These are phyloP conservation scores for Ceratobasidium sp. DNA, from an alignment of 1,284 basidiomycete species.

Conservation along the genomic window DNA sequence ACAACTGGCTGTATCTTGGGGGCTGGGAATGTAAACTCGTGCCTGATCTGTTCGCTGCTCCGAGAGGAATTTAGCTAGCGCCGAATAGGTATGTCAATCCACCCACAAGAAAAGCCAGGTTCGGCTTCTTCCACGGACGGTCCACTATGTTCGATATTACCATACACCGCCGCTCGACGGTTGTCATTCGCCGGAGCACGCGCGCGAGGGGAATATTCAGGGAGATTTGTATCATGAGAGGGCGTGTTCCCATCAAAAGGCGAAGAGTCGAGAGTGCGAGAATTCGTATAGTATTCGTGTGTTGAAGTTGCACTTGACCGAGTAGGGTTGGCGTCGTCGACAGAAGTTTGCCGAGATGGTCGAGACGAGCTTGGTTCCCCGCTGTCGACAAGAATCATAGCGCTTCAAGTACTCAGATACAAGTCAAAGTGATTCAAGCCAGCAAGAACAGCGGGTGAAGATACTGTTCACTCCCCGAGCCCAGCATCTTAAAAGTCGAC, in stretches of 20 bases:
- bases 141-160: neutral
- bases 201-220: constrained; percentile 21
- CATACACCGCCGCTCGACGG: constrained; percentile 1
- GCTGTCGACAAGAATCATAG: constrained; percentile 8
- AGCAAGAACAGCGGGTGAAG: neutral
- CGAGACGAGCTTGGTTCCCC: neutral
- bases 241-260: neutral
- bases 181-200: neutral
- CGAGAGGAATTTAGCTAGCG: neutral
- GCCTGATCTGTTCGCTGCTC: neutral
- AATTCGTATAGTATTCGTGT: neutral
- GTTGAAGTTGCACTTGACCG: neutral
- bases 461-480: neutral
- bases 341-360: neutral
- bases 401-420: neutral
- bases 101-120: neutral
- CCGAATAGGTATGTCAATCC: neutral
- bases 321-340: neutral
- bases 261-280: neutral
- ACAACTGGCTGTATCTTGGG: neutral
- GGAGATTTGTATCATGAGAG: neutral
- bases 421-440: neutral
- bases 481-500: neutral
- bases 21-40: neutral
- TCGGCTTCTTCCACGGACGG: neutral